A percentile compares a stretch with the other conserved stretches of the same genome.
Evolutionary conservation across 1,284 basidiomycete genomes (phyloP).

Genomic region (Takashimella koratensis): DNA sequence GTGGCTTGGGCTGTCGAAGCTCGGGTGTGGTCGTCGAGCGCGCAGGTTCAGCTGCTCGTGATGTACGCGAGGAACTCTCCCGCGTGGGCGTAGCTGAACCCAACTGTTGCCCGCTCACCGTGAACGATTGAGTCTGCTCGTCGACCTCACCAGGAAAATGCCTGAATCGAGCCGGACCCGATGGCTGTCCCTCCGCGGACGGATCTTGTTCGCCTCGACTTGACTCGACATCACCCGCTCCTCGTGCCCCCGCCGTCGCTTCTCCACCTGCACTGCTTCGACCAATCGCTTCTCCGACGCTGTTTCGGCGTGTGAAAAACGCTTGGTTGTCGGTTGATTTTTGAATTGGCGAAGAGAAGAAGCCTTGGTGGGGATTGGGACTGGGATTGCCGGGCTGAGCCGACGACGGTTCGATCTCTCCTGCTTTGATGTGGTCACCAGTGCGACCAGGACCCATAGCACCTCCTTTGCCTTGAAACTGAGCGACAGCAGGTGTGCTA

Average conservation of each 20-base stretch:
- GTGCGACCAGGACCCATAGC: background rate
- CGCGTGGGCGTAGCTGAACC: background rate
- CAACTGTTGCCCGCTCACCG: background rate
- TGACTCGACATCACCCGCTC: background rate
- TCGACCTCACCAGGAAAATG: background rate
- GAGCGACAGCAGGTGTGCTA: conserved; percentile 9
- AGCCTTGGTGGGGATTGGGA: background rate
- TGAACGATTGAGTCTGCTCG: background rate
- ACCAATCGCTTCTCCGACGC: too few relatives aligned
- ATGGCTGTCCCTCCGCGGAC: too few relatives aligned
- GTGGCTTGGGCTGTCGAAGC: conserved; percentile 5
- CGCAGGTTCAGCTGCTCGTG: too few relatives aligned
- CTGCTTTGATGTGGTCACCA: background rate
- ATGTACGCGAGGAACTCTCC: too few relatives aligned
- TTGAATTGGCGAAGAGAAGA: conserved; percentile 7
- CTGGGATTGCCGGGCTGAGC: background rate
- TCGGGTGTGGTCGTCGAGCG: too few relatives aligned
- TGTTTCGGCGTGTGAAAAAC: background rate
- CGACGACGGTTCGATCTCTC: background rate
- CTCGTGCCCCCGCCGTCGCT: background rate
- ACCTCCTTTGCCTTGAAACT: conserved; percentile 10
- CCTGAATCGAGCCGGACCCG: background rate
- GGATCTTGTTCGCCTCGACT: too few relatives aligned
- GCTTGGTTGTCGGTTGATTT: background rate
- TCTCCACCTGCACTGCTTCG: background rate